phyloP scores from a whole-genome alignment of 75 land plant genomes.

The Pseudotsuga menziesii region DNA sequence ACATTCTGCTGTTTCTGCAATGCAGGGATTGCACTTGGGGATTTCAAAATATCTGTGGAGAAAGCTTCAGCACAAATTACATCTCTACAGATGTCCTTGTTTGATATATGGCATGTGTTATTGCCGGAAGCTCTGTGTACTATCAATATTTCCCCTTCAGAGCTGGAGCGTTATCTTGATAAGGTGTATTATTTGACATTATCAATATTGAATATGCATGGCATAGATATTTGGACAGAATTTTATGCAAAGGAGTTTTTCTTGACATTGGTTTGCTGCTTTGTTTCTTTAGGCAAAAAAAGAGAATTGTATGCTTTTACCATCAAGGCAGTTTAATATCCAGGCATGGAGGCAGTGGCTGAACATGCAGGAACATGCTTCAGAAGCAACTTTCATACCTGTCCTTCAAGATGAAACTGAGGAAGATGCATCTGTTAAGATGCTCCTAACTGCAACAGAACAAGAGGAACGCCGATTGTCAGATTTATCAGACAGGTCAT shows the following conservation, averaged over 20 bases:
- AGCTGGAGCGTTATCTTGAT: slow-evolving; percentile 20
- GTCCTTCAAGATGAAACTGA: background rate
- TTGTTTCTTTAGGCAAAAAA: slow-evolving; percentile 7
- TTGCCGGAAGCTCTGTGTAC: slow-evolving; percentile 22
- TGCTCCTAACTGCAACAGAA: slow-evolving; percentile 16
- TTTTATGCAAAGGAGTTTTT: background rate
- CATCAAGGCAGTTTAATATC: background rate
- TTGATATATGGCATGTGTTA: slow-evolving; percentile 19
- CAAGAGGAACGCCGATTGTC: slow-evolving; percentile 64
- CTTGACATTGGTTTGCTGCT: background rate
- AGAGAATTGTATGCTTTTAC: background rate
- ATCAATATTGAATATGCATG: background rate
- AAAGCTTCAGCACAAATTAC: slow-evolving; percentile 20
- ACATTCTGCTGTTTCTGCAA: background rate
- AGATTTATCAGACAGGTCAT: slow-evolving; percentile 50
- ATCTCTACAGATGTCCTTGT: slow-evolving; percentile 19
- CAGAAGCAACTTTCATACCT: slow-evolving; percentile 11
- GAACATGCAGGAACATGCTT: slow-evolving; percentile 24
- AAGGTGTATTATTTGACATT: slow-evolving; percentile 7
- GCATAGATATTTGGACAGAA: background rate
- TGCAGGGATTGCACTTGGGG: background rate
- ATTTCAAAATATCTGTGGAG: slow-evolving; percentile 18
- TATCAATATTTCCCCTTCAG: slow-evolving; percentile 23
- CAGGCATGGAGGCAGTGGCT: slow-evolving; percentile 25
- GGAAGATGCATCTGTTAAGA: slow-evolving; percentile 4